These are phyloP conservation scores for Fusarium ramigenum DNA, from an alignment of 2,329 filamentous ascomycete genomes.

Conservation along the genomic window DNA sequence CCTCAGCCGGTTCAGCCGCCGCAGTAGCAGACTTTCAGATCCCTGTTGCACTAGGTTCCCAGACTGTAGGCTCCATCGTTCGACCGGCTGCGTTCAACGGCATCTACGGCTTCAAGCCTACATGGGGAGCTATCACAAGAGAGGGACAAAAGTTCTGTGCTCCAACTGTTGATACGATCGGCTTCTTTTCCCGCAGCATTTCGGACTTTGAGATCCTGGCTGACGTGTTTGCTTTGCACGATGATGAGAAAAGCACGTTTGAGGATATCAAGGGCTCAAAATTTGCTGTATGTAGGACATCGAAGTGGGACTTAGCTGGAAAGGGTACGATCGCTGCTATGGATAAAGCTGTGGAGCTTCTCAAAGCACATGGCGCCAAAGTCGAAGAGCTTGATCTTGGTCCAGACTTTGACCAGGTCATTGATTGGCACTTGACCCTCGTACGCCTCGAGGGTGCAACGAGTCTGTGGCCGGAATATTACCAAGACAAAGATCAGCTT, in stretches of 20 bases:
- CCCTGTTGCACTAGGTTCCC: conserved; percentile 69
- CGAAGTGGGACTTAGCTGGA: conserved; percentile 60
- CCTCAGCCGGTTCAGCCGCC: conserved; percentile 72
- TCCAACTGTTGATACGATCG: conserved; percentile 68
- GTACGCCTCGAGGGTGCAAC: conserved; percentile 62
- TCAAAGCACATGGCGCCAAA: conserved; percentile 58
- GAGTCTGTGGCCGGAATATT: conserved; percentile 64
- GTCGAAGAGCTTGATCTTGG: conserved; percentile 67
- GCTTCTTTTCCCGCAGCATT: conserved; percentile 66
- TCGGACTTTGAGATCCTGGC: conserved; percentile 67
- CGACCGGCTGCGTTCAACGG: conserved; percentile 73
- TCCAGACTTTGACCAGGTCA: conserved; percentile 56
- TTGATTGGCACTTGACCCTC: conserved; percentile 62
- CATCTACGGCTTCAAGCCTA: conserved; percentile 72
- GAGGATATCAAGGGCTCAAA: conserved; percentile 56
- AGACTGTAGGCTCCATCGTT: conserved; percentile 72
- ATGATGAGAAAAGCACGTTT: conserved; percentile 53
- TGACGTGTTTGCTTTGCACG: conserved; percentile 62
- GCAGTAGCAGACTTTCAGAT: conserved; percentile 73
- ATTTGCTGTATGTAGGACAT: conserved; percentile 64
- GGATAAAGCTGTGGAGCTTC: conserved; percentile 50
- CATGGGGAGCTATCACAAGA: conserved; percentile 69
- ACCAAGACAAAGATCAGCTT: conserved; percentile 57
- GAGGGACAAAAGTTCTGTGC: conserved; percentile 70
- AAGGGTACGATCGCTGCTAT: conserved; percentile 56